Evolutionary conservation across 148 eudicot genomes (phyloP).

Genomic region (Chenopodium suecicum): DNA sequence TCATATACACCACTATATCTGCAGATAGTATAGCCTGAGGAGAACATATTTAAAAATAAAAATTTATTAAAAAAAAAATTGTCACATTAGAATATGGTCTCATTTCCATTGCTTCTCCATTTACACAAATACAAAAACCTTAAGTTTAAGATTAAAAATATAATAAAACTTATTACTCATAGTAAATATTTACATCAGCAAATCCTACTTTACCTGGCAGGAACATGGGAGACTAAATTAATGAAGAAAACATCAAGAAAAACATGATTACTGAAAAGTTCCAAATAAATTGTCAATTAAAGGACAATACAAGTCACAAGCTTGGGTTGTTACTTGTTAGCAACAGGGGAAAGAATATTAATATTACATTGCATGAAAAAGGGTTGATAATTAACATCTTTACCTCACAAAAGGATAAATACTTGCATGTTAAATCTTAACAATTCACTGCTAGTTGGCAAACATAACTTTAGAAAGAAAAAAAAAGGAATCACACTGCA

Average conservation of each 20-base stretch:
- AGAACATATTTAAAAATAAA: background rate
- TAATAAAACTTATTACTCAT: background rate
- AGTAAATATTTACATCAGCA: background rate
- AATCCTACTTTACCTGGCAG: background rate
- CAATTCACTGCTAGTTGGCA: too few species aligned
- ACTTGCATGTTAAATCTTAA: too few species aligned
- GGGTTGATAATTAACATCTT: too few species aligned
- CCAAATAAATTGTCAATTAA: background rate
- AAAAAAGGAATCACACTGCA: too few species aligned
- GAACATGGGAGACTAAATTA: background rate
- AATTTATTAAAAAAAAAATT: conserved; percentile 1
- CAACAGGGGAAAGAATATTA: too few species aligned
- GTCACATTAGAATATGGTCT: background rate
- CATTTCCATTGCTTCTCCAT: background rate
- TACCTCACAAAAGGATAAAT: too few species aligned
- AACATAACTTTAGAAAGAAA: too few species aligned
- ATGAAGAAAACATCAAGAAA: background rate
- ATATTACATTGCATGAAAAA: too few species aligned
- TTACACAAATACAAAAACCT: background rate
- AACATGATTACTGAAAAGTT: background rate
- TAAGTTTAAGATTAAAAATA: background rate
- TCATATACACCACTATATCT: conserved; percentile 76
- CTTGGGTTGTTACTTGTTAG: too few species aligned
- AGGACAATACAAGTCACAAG: background rate
- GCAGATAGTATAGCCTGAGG: conserved; percentile 80